Percentiles rank a stretch among this genome's conserved stretches.
These are phyloP conservation scores for Chrysanthemum lavandulifolium DNA, from an alignment of 129 eudicot species.

Conservation along the genomic window DNA sequence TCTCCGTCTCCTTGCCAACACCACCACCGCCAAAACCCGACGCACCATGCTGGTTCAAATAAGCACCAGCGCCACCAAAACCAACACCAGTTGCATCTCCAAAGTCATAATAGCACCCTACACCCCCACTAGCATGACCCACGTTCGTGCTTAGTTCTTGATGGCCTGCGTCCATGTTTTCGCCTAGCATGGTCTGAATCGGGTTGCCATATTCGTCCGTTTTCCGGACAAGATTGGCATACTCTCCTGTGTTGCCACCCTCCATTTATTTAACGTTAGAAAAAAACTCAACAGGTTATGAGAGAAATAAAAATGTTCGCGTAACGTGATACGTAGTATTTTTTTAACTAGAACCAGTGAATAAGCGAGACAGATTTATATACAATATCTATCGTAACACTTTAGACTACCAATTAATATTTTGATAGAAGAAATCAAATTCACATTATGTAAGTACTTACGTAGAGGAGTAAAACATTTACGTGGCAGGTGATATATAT, in stretches of 20 bases:
- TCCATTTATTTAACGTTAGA: slow-evolving; percentile 3
- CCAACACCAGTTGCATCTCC: slow-evolving; percentile 5
- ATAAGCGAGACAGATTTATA: too few relatives aligned
- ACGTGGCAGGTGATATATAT: too few relatives aligned
- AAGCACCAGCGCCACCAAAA: slow-evolving; percentile 3
- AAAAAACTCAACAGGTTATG: too few relatives aligned
- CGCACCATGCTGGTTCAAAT: neutral
- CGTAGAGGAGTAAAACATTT: too few relatives aligned
- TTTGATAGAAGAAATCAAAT: too few relatives aligned
- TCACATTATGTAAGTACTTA: too few relatives aligned
- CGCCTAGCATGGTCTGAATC: neutral
- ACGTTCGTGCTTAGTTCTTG: slow-evolving; percentile 8
- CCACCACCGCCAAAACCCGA: neutral
- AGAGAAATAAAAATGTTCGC: too few relatives aligned
- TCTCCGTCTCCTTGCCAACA: neutral
- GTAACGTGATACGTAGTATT: too few relatives aligned
- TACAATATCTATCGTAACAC: too few relatives aligned
- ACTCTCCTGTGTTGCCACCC: slow-evolving; percentile 44
- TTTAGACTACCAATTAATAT: too few relatives aligned
- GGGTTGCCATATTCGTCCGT: slow-evolving; percentile 53
- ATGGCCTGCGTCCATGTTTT: neutral
- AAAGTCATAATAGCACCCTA: slow-evolving; percentile 22
- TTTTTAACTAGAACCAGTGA: too few relatives aligned
- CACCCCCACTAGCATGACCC: slow-evolving; percentile 25
- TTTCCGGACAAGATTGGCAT: slow-evolving; percentile 41